phyloP scores from a whole-genome alignment of 2,329 filamentous ascomycete species.

The Bertia moriformis region DNA sequence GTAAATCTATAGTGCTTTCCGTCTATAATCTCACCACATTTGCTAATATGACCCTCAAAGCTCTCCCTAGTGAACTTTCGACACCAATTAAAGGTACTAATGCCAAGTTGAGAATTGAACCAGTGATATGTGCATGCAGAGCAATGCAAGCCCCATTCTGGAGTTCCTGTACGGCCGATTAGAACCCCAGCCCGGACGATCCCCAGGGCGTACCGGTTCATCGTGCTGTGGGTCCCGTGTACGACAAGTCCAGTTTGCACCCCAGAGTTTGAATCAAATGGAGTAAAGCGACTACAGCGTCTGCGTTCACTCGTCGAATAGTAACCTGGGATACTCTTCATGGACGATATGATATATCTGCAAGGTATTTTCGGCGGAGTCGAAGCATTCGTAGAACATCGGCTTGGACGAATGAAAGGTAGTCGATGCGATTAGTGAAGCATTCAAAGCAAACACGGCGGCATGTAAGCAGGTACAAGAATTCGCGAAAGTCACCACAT shows the following conservation, averaged over 20 bases:
- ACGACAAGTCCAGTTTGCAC: neutral
- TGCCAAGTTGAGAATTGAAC: too few species aligned
- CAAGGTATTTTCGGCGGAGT: neutral
- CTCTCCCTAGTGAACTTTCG: conserved; percentile 5
- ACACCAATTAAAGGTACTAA: conserved; percentile 6
- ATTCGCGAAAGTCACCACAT: neutral
- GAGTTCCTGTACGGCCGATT: neutral
- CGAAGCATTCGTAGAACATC: neutral
- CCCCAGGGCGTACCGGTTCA: conserved; percentile 3
- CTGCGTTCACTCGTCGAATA: neutral
- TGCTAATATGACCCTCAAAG: conserved; percentile 6
- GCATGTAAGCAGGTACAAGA: neutral
- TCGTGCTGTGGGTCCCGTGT: neutral
- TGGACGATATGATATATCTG: neutral
- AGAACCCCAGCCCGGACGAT: conserved; percentile 6
- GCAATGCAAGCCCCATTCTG: conserved; percentile 8
- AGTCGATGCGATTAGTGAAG: neutral
- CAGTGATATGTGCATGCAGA: conserved; percentile 6
- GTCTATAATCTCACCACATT: conserved; percentile 7
- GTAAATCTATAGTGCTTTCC: too few species aligned
- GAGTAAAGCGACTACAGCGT: neutral
- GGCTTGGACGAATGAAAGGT: neutral
- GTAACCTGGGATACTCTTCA: neutral
- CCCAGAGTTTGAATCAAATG: neutral
- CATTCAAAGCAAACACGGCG: neutral